These are phyloP conservation scores for Skeletonema potamos DNA, from an alignment of 108 stramenopile genomes.

Conservation along the genomic window DNA sequence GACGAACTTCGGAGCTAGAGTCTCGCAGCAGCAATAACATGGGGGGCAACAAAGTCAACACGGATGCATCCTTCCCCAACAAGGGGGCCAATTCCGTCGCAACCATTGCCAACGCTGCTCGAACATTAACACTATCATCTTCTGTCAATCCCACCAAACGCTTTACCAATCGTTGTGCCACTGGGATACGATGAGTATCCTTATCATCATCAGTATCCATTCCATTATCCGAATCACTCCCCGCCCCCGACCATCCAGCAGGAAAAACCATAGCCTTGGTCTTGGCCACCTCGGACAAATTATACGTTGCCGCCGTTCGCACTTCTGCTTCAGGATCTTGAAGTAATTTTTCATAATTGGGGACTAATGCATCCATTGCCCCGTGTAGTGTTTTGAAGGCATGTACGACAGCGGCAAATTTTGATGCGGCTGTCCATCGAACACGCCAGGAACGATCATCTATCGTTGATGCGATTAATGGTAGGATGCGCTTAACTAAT, in stretches of 20 bases:
- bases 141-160: slow-evolving; percentile 75
- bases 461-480: slow-evolving; percentile 80
- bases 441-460: slow-evolving; percentile 96
- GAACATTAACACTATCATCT: slow-evolving; percentile 89
- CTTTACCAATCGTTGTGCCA: slow-evolving; percentile 76
- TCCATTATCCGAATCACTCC: slow-evolving; percentile 6
- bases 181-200: slow-evolving; percentile 48
- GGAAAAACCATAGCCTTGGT: slow-evolving; percentile 55
- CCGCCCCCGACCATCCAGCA: slow-evolving; percentile 34
- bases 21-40: slow-evolving; percentile 94
- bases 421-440: slow-evolving; percentile 91
- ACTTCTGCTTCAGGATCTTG: slow-evolving; percentile 95
- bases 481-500: slow-evolving; percentile 65
- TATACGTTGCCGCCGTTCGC: slow-evolving; percentile 89
- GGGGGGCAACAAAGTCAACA: slow-evolving; percentile 90
- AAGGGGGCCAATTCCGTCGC: slow-evolving; percentile 91
- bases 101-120: slow-evolving; percentile 90
- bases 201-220: slow-evolving; percentile 7
- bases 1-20: slow-evolving; percentile 90
- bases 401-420: slow-evolving; percentile 78
- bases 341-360: slow-evolving; percentile 86
- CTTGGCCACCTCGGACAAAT: slow-evolving; percentile 79
- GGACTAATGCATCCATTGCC: slow-evolving; percentile 74
- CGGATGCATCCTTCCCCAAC: slow-evolving; percentile 87
- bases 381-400: slow-evolving; percentile 63